These are phyloP conservation scores for Zasmidium citrigriseum DNA, from an alignment of 2,329 filamentous ascomycete genomes.

Conservation along the genomic window DNA sequence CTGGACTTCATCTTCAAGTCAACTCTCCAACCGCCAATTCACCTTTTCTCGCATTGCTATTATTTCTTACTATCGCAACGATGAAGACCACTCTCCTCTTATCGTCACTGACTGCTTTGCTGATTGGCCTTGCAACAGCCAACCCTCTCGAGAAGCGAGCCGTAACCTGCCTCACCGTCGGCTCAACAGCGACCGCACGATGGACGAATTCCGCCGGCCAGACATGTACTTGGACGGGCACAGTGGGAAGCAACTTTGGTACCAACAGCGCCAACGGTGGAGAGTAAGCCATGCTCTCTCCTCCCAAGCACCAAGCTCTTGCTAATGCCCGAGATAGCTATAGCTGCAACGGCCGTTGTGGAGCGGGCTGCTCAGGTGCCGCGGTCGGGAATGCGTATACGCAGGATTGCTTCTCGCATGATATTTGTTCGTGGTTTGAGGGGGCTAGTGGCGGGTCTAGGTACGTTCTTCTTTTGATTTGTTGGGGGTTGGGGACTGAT, in stretches of 20 bases:
- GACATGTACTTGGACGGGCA: constrained; percentile 46
- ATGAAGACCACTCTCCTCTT: background rate
- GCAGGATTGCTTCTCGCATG: constrained; percentile 54
- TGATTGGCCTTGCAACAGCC: background rate
- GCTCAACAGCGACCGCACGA: constrained; percentile 45
- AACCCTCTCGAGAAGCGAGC: constrained; percentile 11
- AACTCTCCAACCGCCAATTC: background rate
- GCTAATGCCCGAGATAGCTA: constrained; percentile 39
- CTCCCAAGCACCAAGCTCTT: background rate
- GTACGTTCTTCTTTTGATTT: constrained; percentile 27
- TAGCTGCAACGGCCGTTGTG: constrained; percentile 53
- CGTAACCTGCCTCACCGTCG: constrained; percentile 41
- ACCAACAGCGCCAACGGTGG: constrained; percentile 43
- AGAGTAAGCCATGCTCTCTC: constrained; percentile 41
- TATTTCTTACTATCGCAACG: too few species aligned
- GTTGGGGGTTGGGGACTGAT: background rate
- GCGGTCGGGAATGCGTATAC: constrained; percentile 52
- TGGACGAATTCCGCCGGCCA: constrained; percentile 50
- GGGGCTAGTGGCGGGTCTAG: constrained; percentile 50
- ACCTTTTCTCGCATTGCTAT: background rate
- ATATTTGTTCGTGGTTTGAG: constrained; percentile 55
- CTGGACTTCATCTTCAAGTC: background rate
- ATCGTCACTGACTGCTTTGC: background rate
- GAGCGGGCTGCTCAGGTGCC: constrained; percentile 47
- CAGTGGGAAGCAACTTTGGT: constrained; percentile 54